phyloP scores from a whole-genome alignment of 257 asterid genomes.

The Rehmannia glutinosa region DNA sequence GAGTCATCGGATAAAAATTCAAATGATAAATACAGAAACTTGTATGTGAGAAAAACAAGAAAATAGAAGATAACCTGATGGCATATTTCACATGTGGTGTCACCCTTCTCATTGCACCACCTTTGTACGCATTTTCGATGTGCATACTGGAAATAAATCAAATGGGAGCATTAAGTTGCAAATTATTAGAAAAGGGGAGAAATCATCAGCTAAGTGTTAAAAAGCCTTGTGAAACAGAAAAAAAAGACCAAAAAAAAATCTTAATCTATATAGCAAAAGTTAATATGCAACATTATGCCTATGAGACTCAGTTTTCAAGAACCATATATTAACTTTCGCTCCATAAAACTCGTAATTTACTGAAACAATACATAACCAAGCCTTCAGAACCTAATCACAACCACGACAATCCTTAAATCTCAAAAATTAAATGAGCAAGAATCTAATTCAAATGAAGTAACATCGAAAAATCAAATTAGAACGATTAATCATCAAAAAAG shows the following conservation, averaged over 20 bases:
- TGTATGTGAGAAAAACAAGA: not conserved
- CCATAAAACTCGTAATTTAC: not conserved
- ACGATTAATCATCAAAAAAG: not conserved
- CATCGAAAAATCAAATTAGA: not conserved
- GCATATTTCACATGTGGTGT: slow-evolving; percentile 91
- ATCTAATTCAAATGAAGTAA: not conserved
- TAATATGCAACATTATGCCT: not conserved
- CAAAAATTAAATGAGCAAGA: not conserved
- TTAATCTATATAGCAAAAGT: not conserved
- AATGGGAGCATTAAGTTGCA: not conserved
- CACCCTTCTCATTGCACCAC: slow-evolving; percentile 99
- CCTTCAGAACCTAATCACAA: not conserved
- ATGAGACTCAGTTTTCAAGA: not conserved
- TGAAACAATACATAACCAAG: not conserved
- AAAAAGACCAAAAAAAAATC: not conserved
- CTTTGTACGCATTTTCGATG: slow-evolving; percentile 89
- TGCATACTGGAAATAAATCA: slow-evolving; percentile 67
- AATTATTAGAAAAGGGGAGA: no score
- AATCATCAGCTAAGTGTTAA: not conserved
- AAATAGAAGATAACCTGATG: slow-evolving; percentile 60
- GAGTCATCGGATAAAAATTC: not conserved
- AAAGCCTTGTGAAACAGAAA: not conserved
- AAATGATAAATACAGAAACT: not conserved
- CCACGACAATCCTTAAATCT: not conserved
- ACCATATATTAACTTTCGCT: no score